A percentile compares a stretch with the other conserved stretches of the same genome.
Conservation (phyloP, 257 asterid species). For the Gentiana straminea region DNA sequence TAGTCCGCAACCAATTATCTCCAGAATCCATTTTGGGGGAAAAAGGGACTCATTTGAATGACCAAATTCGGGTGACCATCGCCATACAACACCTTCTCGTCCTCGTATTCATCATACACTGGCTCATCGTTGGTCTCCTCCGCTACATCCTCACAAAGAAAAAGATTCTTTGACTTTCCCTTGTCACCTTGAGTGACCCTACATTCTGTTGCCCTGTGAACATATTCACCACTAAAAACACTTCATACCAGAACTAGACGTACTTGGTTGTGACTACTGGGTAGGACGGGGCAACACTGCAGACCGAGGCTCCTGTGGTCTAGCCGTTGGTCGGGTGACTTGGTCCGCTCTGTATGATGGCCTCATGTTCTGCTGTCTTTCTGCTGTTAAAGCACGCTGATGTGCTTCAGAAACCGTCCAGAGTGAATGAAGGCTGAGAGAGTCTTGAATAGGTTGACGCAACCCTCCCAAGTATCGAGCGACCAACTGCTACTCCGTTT, state of each 20-base stretch:
- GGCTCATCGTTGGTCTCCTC: neutral
- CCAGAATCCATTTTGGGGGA: neutral
- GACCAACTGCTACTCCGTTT: neutral
- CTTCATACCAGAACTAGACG: neutral
- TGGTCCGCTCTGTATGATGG: too few species aligned
- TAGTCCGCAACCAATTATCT: neutral
- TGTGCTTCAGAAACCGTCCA: too few species aligned
- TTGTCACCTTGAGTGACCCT: neutral
- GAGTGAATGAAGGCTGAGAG: neutral
- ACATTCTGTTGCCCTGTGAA: neutral
- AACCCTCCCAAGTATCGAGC: neutral
- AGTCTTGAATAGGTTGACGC: neutral
- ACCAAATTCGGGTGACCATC: neutral
- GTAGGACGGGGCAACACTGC: too few species aligned
- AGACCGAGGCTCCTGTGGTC: too few species aligned
- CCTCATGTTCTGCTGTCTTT: too few species aligned
- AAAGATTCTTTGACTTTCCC: too few species aligned
- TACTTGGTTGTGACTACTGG: too few species aligned
- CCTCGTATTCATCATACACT: neutral
- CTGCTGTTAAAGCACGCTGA: too few species aligned
- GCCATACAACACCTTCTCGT: neutral
- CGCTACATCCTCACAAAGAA: too few species aligned
- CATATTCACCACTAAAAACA: neutral
- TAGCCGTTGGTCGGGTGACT: too few species aligned
- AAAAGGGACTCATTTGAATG: too few species aligned